Evolutionary conservation across 2,329 filamentous ascomycete genomes (phyloP).

Genomic region (Aspergillus tanneri): DNA sequence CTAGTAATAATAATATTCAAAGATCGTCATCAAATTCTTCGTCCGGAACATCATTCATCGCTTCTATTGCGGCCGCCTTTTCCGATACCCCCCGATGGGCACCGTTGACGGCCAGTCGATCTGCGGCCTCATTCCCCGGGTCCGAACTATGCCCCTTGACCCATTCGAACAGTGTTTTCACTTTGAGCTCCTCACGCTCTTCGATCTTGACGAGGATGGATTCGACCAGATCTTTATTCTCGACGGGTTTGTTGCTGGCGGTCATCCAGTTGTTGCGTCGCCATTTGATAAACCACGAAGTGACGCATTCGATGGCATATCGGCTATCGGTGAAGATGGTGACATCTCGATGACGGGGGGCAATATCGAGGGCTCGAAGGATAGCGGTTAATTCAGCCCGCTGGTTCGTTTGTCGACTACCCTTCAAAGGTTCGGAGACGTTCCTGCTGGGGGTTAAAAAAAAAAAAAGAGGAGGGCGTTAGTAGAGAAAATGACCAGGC

Average conservation of each 20-base stretch:
- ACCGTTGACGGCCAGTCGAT: conserved; percentile 70
- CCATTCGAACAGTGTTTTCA: conserved; percentile 74
- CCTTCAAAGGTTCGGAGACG: conserved; percentile 72
- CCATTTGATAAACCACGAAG: conserved; percentile 80
- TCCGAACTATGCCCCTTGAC: conserved; percentile 79
- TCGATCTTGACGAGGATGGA: conserved; percentile 69
- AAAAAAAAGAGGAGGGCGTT: too few relatives aligned
- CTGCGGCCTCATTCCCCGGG: conserved; percentile 76
- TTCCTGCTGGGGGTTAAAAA: conserved; percentile 60
- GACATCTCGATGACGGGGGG: conserved; percentile 65
- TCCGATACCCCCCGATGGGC: conserved; percentile 47
- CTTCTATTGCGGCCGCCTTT: conserved; percentile 28
- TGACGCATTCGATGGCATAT: conserved; percentile 88
- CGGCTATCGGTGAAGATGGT: conserved; percentile 85
- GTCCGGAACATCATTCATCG: conserved; percentile 25
- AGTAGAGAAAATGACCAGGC: neutral
- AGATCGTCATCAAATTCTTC: conserved; percentile 25
- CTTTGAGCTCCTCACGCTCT: conserved; percentile 61
- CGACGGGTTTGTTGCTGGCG: conserved; percentile 66
- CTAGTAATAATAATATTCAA: too few relatives aligned
- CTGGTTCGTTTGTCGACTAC: conserved; percentile 83
- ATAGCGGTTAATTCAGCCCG: conserved; percentile 93
- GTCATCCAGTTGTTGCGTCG: conserved; percentile 74
- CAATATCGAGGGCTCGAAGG: conserved; percentile 74
- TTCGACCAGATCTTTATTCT: conserved; percentile 83